Evolutionary conservation across 2,329 filamentous ascomycete genomes (phyloP).

Genomic region (Aspergillus arachidicola): DNA sequence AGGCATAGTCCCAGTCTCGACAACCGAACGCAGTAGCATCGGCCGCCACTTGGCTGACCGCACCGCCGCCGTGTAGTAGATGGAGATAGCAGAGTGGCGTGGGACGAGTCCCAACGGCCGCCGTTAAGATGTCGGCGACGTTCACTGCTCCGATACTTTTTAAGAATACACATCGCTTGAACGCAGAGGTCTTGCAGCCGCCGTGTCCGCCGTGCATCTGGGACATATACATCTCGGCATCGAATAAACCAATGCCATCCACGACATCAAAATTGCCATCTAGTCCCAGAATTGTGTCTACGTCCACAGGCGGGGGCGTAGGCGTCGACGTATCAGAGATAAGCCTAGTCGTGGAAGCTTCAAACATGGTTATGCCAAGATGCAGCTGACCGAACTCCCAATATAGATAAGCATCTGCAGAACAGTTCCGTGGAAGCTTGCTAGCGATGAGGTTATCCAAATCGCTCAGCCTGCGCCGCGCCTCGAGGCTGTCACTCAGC

Average conservation of each 20-base stretch:
- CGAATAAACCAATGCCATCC: conserved; percentile 57
- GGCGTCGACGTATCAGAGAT: conserved; percentile 14
- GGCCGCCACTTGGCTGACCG: conserved; percentile 47
- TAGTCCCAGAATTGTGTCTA: conserved; percentile 35
- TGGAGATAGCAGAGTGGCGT: conserved; percentile 60
- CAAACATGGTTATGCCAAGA: conserved; percentile 57
- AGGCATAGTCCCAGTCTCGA: conserved; percentile 66
- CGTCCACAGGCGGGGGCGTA: conserved; percentile 8
- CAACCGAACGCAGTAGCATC: conserved; percentile 60
- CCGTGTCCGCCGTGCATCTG: conserved; percentile 62
- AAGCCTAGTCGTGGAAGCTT: conserved; percentile 36
- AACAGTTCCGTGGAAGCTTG: conserved; percentile 47
- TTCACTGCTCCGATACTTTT: conserved; percentile 46
- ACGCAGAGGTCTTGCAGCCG: conserved; percentile 62
- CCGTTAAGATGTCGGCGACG: conserved; percentile 43
- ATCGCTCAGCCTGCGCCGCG: conserved; percentile 38
- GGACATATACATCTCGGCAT: conserved; percentile 63
- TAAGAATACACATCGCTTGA: conserved; percentile 67
- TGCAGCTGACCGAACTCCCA: conserved; percentile 48
- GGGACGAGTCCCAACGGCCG: conserved; percentile 53
- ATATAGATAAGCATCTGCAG: conserved; percentile 61
- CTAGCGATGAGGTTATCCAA: conserved; percentile 40
- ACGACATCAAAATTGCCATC: conserved; percentile 38
- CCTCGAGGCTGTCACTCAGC: conserved; percentile 31
- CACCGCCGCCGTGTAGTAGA: conserved; percentile 63